These are phyloP conservation scores for Tripterygium wilfordii DNA, from an alignment of 177 flowering plant species.

Conservation along the genomic window DNA sequence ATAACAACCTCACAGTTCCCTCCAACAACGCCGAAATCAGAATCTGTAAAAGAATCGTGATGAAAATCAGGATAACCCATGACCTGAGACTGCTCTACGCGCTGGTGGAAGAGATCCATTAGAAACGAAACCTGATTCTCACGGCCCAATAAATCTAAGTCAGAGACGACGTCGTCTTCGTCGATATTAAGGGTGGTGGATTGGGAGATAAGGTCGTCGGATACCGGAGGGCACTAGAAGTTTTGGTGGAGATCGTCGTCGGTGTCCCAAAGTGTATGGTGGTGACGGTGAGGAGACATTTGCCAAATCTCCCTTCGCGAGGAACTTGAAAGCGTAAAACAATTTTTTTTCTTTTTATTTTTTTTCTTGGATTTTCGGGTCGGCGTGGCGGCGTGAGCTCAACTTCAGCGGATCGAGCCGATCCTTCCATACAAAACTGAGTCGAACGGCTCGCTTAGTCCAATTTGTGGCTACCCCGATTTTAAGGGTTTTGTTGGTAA, in stretches of 20 bases:
- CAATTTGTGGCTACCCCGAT: no score
- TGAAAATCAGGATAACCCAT: conserved; percentile 7
- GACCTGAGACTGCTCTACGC: conserved; percentile 28
- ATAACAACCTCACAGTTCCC: conserved; percentile 25
- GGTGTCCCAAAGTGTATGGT: no score
- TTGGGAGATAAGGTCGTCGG: conserved; percentile 16
- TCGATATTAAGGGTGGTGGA: conserved; percentile 1
- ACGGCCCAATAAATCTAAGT: conserved; percentile 27
- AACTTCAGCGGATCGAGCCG: no score
- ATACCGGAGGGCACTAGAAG: background rate
- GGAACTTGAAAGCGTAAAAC: no score
- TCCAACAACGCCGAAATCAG: conserved; percentile 29
- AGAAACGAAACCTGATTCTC: conserved; percentile 53
- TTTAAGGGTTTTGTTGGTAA: no score
- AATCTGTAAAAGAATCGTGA: conserved; percentile 13
- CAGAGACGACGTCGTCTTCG: conserved; percentile 8
- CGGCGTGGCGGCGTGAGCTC: no score
- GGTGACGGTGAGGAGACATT: conserved; percentile 12
- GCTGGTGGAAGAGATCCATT: conserved; percentile 47
- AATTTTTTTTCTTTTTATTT: no score
- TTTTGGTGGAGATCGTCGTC: no score
- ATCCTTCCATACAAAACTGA: no score
- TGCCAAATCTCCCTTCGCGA: no score
- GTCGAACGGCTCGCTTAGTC: no score
- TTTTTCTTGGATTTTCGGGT: no score